Evolutionary conservation across 495 filamentous ascomycete genomes (phyloP).

Genomic region (Chlorociboria aeruginascens): DNA sequence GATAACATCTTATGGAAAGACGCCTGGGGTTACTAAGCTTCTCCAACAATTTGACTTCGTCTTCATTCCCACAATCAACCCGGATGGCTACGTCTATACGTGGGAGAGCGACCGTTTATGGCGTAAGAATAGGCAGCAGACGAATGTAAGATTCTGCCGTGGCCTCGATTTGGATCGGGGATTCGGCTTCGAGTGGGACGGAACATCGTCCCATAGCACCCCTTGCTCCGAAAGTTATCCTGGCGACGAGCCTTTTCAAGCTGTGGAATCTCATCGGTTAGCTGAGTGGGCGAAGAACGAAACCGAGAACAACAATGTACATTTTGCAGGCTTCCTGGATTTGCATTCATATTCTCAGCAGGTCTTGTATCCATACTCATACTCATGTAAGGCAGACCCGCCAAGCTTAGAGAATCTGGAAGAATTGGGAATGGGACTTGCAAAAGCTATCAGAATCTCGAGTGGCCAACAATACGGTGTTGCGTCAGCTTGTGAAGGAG

Average conservation of each 20-base stretch:
- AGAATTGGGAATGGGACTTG: slow-evolving; percentile 80
- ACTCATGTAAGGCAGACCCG: slow-evolving; percentile 62
- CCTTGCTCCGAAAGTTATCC: slow-evolving; percentile 90
- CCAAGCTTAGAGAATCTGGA: slow-evolving; percentile 84
- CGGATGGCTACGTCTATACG: slow-evolving; percentile 87
- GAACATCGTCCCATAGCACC: slow-evolving; percentile 49
- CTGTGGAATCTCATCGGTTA: slow-evolving; percentile 60
- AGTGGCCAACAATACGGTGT: slow-evolving; percentile 68
- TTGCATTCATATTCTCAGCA: slow-evolving; percentile 95
- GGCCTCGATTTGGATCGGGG: slow-evolving; percentile 84
- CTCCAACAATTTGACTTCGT: slow-evolving; percentile 75
- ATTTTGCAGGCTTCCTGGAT: slow-evolving; percentile 77
- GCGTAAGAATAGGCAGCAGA: slow-evolving; percentile 89
- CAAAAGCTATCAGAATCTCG: slow-evolving; percentile 73
- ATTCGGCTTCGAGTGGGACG: slow-evolving; percentile 79
- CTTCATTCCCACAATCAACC: slow-evolving; percentile 83
- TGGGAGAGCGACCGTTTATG: slow-evolving; percentile 89
- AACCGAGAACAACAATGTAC: slow-evolving; percentile 53
- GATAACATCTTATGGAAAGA: slow-evolving; percentile 66
- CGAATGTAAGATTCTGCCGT: slow-evolving; percentile 68
- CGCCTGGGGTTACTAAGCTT: slow-evolving; percentile 54
- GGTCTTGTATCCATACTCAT: slow-evolving; percentile 86
- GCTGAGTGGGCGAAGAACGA: slow-evolving; percentile 82
- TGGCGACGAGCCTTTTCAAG: slow-evolving; percentile 74
- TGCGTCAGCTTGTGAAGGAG: slow-evolving; percentile 80